Conservation (phyloP, 805 yeast species). For the Clavispora vitiphila region DNA sequence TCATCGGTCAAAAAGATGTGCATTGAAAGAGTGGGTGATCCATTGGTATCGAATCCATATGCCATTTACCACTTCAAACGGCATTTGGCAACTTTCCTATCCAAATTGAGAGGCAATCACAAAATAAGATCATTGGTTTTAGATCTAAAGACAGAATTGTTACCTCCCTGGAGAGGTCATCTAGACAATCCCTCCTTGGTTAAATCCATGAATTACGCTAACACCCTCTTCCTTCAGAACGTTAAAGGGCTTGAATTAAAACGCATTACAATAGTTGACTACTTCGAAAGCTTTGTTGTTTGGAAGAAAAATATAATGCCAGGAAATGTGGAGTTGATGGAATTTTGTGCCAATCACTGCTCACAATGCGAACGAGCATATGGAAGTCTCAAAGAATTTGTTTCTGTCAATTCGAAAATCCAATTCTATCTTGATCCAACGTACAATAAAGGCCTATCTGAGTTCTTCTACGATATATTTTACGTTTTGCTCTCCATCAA, state of each 20-base stretch:
- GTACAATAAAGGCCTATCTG: neutral
- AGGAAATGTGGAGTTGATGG: neutral
- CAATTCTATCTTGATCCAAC: slow-evolving; percentile 3
- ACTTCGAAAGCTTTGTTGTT: neutral
- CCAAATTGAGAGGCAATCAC: neutral
- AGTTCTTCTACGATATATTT: neutral
- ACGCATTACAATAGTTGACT: neutral
- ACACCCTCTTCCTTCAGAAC: neutral
- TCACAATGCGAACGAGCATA: neutral
- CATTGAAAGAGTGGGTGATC: neutral
- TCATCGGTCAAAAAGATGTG: neutral
- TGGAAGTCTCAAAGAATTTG: neutral
- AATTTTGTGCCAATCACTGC: neutral
- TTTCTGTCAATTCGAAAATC: neutral
- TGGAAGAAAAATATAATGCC: neutral
- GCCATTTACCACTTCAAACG: neutral
- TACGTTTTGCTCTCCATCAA: neutral
- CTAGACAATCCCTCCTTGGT: neutral
- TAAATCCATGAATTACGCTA: neutral
- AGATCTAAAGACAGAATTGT: neutral
- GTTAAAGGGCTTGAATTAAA: neutral
- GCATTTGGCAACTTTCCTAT: neutral
- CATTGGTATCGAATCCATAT: neutral
- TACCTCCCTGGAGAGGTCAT: neutral
- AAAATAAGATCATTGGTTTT: neutral